phyloP scores from a whole-genome alignment of 768 basidiomycete species.

The Galerina marginata region DNA sequence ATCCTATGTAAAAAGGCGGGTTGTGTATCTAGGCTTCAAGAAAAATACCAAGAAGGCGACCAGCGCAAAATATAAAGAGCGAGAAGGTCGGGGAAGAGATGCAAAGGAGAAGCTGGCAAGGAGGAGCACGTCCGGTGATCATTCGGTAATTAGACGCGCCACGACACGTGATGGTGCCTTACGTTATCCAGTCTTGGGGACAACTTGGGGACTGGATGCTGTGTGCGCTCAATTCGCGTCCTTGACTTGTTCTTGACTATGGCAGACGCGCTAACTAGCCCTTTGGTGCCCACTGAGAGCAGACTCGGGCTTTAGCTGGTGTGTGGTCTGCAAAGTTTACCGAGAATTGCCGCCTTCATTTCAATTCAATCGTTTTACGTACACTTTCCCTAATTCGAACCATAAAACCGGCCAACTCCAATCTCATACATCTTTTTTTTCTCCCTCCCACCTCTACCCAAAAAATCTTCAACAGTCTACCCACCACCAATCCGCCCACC shows the following conservation, averaged over 20 bases:
- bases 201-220: neutral
- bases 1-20: neutral
- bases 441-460: neutral
- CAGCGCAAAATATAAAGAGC: slow-evolving; percentile 16
- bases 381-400: neutral
- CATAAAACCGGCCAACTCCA: neutral
- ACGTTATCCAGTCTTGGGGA: slow-evolving; percentile 11
- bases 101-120: too few relatives aligned
- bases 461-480: too few relatives aligned
- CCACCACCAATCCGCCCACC: neutral
- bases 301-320: too few relatives aligned
- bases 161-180: slow-evolving; percentile 21
- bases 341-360: neutral
- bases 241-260: neutral
- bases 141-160: neutral
- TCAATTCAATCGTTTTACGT: slow-evolving; percentile 13
- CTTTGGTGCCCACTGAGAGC: too few relatives aligned
- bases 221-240: neutral
- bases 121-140: neutral
- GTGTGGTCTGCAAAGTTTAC: too few relatives aligned
- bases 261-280: too few relatives aligned
- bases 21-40: neutral
- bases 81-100: neutral
- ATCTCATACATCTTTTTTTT: slow-evolving; percentile 1
- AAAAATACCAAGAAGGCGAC: slow-evolving; percentile 10